These are phyloP conservation scores for Vishniacozyma victoriae DNA, from an alignment of 768 basidiomycete species.

Conservation along the genomic window DNA sequence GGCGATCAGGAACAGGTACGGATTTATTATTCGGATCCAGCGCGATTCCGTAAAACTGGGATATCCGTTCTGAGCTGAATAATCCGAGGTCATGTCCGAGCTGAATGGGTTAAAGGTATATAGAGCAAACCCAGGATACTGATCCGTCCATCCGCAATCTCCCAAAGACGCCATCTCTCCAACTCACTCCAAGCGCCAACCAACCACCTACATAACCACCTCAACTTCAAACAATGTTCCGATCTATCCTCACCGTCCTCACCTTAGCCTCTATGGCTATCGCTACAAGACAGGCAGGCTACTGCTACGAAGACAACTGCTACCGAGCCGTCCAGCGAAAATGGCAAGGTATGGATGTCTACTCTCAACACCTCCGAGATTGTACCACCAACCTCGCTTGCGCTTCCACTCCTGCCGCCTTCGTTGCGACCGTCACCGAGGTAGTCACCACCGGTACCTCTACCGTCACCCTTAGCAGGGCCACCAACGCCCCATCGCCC, in stretches of 20 bases:
- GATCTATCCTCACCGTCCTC: constrained; percentile 3
- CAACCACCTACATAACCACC: constrained; percentile 1
- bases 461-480: constrained; percentile 3
- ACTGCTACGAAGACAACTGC: constrained; percentile 8
- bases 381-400: constrained; percentile 5
- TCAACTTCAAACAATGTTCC: constrained; percentile 4
- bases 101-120: no score
- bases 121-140: no score
- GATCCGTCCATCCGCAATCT: no score
- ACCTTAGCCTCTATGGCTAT: constrained; percentile 7
- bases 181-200: no score
- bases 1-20: no score
- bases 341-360: constrained; percentile 5
- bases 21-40: no score
- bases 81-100: no score
- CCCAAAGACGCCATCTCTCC: no score
- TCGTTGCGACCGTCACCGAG: not conserved
- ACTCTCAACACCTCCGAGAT: constrained; percentile 6
- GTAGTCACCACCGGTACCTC: constrained; percentile 4
- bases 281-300: constrained; percentile 2
- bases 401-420: constrained; percentile 3
- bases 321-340: constrained; percentile 8
- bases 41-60: no score
- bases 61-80: no score
- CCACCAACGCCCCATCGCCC: constrained; percentile 2